Conservation (phyloP, 345 rosid genomes). For the Salix koriyanagi region DNA sequence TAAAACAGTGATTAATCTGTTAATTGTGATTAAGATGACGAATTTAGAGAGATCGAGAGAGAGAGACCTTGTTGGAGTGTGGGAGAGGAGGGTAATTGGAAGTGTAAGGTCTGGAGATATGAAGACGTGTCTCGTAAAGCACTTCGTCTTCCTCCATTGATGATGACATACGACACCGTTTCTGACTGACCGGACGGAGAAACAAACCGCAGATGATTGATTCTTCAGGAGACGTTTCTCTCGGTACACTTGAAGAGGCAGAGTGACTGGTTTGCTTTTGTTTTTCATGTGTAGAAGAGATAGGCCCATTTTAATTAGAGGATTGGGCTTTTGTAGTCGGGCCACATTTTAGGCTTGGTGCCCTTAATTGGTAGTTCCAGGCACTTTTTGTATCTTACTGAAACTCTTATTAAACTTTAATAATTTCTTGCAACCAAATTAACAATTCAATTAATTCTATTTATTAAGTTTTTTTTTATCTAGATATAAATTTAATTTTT, state of each 20-base stretch:
- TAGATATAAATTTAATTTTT: too few relatives aligned
- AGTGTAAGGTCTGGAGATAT: conserved; percentile 53
- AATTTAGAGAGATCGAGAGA: not conserved
- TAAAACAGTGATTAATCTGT: not conserved
- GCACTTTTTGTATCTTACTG: too few relatives aligned
- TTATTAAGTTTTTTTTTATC: too few relatives aligned
- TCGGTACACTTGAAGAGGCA: not conserved
- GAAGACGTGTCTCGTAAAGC: conserved; percentile 64
- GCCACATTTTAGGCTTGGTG: not conserved
- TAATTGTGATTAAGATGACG: not conserved
- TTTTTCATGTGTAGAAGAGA: not conserved
- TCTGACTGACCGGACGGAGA: not conserved
- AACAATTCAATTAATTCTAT: too few relatives aligned
- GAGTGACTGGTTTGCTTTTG: too few relatives aligned
- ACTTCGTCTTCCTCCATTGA: conserved; percentile 29
- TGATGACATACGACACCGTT: not conserved
- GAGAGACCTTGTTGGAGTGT: conserved; percentile 44
- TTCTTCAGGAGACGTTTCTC: not conserved
- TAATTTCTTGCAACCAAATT: too few relatives aligned
- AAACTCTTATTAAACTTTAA: too few relatives aligned
- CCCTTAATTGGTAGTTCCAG: not conserved
- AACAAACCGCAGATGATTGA: not conserved
- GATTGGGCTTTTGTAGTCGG: not conserved
- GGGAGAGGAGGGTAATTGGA: conserved; percentile 67
- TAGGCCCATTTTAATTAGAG: not conserved